Percentiles rank a stretch among this genome's conserved stretches.
These are phyloP conservation scores for Fusarium newnesense DNA, from an alignment of 2,329 filamentous ascomycete genomes.

Conservation along the genomic window DNA sequence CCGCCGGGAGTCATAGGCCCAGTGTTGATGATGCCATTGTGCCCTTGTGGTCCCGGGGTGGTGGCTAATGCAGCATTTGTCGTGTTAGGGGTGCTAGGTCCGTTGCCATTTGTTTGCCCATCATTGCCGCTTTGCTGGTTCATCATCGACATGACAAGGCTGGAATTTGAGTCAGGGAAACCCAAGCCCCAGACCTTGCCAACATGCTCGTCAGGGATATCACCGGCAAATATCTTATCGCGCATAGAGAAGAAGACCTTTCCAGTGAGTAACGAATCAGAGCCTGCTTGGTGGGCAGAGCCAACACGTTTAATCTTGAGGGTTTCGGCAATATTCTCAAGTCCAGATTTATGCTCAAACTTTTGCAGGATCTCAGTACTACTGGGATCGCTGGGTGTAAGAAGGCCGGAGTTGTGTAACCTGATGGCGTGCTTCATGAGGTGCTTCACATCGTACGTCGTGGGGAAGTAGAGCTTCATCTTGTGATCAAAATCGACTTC, in stretches of 20 bases:
- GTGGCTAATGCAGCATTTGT: conserved; percentile 61
- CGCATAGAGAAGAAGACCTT: conserved; percentile 95
- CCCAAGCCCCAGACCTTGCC: conserved; percentile 96
- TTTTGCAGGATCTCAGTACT: conserved; percentile 82
- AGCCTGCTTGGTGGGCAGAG: conserved; percentile 90
- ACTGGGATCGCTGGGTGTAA: conserved; percentile 70
- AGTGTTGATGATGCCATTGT: conserved; percentile 65
- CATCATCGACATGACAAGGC: conserved; percentile 52
- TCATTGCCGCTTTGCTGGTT: conserved; percentile 49
- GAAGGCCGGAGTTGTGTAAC: conserved; percentile 71
- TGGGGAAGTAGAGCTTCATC: conserved; percentile 93
- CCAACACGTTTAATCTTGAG: conserved; percentile 91
- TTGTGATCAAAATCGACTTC: conserved; percentile 89
- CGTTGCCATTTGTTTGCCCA: conserved; percentile 50
- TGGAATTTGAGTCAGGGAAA: conserved; percentile 72
- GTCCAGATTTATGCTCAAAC: conserved; percentile 88
- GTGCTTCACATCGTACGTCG: conserved; percentile 95
- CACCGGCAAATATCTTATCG: conserved; percentile 85
- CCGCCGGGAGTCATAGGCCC: conserved; percentile 83
- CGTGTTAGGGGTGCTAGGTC: conserved; percentile 76
- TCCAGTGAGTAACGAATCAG: conserved; percentile 91
- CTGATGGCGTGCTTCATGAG: conserved; percentile 90
- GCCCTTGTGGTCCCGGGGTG: conserved; percentile 60
- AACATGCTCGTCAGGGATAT: conserved; percentile 82
- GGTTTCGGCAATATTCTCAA: conserved; percentile 94